Percentiles rank a stretch among this genome's conserved stretches.
Evolutionary conservation across 1,284 basidiomycete species (phyloP).

Genomic region (Microbotryum scabiosae): DNA sequence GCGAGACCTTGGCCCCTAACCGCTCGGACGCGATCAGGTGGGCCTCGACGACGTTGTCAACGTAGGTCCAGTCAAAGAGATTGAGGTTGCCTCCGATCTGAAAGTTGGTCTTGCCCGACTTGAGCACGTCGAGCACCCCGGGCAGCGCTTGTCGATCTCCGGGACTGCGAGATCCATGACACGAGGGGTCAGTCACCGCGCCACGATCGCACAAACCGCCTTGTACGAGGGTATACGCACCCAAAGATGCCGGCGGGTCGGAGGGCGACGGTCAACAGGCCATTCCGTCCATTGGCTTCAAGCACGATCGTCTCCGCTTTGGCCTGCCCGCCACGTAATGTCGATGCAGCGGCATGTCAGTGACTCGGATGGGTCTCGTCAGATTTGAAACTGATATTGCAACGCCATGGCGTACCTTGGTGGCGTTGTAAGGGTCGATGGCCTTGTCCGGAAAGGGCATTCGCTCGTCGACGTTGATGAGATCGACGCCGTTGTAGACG

Average conservation of each 20-base stretch:
- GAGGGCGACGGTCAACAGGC: conserved; percentile 78
- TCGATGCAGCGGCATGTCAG: too few relatives aligned
- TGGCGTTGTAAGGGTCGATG: conserved; percentile 89
- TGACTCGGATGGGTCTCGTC: neutral
- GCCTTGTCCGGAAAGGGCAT: conserved; percentile 63
- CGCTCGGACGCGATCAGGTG: conserved; percentile 90
- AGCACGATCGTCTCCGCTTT: conserved; percentile 78
- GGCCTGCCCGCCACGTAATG: conserved; percentile 43
- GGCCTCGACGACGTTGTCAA: conserved; percentile 89
- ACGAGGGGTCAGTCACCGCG: neutral
- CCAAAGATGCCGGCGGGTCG: conserved; percentile 97
- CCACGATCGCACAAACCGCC: neutral
- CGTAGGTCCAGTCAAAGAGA: conserved; percentile 95
- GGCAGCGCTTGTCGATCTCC: conserved; percentile 83
- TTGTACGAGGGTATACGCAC: conserved; percentile 41
- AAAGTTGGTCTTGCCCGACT: conserved; percentile 75
- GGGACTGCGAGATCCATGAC: conserved; percentile 49
- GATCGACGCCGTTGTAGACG: conserved; percentile 73
- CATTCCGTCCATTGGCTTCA: conserved; percentile 71
- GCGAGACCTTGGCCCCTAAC: conserved; percentile 47
- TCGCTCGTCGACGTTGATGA: conserved; percentile 85
- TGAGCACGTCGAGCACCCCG: conserved; percentile 71
- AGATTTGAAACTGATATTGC: neutral
- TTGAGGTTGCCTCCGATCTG: conserved; percentile 93
- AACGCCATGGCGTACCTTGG: conserved; percentile 51